Evolutionary conservation across 441 rosid genomes (phyloP), one percentile per base, ranked within the genome.

Genomic region (Sinapis alba): DNA sequence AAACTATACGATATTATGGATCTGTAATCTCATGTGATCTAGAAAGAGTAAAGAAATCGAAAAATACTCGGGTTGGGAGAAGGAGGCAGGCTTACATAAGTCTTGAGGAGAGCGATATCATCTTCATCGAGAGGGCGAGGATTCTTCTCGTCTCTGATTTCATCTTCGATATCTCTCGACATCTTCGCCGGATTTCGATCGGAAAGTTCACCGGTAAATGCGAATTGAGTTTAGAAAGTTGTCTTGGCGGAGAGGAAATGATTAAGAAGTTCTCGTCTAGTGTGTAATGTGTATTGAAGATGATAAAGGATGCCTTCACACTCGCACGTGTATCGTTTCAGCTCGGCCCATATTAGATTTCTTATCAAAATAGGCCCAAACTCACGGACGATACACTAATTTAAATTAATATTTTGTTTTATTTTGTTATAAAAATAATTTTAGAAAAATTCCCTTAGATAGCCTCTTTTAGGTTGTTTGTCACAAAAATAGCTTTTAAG

Each of bases 101-200:
- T 95, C 77, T 95, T 95, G 80, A 93, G 97, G 18, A 95, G 92
- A 16, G 99, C 98, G 71, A 95, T 91, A 65, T 95, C 99, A 74
- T 88, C 99, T 75, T 95, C 98, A 23, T 95, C 98, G 24, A 95
- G 92, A 4, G 99, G 99, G 0, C 85, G 89, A 27, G 97, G 97
- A 71, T 90, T 91, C 84, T 95, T 93, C 90, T 95, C 98, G 75
- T 93, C 96, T 87, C 88, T 89, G 59, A 88, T 76, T 69, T 84
- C 91, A 2, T 81, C 83, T 54, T 82, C 89, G 2, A 87, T 78
- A 19, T 87, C 90, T 3, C 85, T 84, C 50, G 83, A 85, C 94
- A 90, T 89, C 59, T 2, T 47, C 0, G 30, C 63, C 59, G 21
- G 72, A 47, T 41, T 71, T 19, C 8, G 20, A 10, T 80, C 77